These are phyloP conservation scores for Aeschynomene evenia DNA, from an alignment of 306 rosid genomes.

Conservation along the genomic window DNA sequence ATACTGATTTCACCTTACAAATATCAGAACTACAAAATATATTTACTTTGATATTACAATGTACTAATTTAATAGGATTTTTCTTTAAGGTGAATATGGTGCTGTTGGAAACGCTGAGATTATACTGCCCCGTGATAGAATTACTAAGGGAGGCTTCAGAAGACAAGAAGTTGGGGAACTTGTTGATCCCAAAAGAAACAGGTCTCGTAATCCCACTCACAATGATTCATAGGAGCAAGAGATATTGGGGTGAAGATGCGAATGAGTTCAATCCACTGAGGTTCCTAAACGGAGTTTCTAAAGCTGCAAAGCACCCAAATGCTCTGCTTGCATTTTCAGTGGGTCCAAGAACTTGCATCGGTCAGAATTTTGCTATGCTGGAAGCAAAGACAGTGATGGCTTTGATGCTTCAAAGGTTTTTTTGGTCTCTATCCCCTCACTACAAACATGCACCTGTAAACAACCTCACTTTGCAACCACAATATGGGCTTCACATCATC, in stretches of 20 bases:
- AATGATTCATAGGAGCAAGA: conserved; percentile 29
- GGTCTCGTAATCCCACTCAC: conserved; percentile 1
- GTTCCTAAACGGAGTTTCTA: conserved; percentile 38
- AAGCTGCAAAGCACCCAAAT: conserved; percentile 40
- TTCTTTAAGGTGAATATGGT: conserved; percentile 37
- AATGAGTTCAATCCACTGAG: conserved; percentile 48
- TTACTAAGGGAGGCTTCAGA: not conserved
- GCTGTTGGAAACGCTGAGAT: conserved; percentile 32
- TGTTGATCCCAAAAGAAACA: conserved; percentile 34
- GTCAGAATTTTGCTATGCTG: conserved; percentile 41
- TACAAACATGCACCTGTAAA: conserved; percentile 37
- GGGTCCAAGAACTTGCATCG: conserved; percentile 48
- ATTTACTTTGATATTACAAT: not conserved
- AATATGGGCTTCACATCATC: conserved; percentile 33
- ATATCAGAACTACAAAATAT: no score
- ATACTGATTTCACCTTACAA: no score
- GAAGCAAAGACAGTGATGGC: conserved; percentile 35
- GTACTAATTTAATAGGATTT: not conserved
- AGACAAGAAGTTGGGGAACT: conserved; percentile 35
- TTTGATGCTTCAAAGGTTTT: conserved; percentile 37
- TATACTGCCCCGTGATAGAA: conserved; percentile 17
- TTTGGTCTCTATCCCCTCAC: conserved; percentile 31
- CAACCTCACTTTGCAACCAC: conserved; percentile 31
- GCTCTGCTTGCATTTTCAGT: conserved; percentile 33
- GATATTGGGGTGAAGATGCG: conserved; percentile 48